phyloP scores from a whole-genome alignment of 2,329 filamentous ascomycete species.

The Aureobasidium sp. region DNA sequence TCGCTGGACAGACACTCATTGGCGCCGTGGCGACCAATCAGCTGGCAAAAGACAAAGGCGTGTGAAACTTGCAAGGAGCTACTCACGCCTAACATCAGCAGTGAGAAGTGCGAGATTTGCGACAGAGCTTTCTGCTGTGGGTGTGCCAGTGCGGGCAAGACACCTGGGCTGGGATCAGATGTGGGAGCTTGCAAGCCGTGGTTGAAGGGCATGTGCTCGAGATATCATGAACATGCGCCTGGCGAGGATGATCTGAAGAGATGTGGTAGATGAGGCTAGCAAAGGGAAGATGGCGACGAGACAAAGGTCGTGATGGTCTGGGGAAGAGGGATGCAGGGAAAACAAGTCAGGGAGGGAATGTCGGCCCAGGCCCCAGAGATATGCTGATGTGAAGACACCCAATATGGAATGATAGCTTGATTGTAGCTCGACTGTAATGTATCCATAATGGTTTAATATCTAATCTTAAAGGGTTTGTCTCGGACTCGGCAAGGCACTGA shows the following conservation, averaged over 20 bases:
- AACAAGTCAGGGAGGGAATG: neutral
- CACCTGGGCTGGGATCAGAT: slow-evolving; percentile 26
- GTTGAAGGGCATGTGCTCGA: slow-evolving; percentile 27
- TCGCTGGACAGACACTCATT: slow-evolving; percentile 37
- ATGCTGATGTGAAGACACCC: neutral
- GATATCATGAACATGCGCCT: slow-evolving; percentile 32
- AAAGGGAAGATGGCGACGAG: neutral
- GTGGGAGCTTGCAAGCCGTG: slow-evolving; percentile 34
- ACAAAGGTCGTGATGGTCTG: neutral
- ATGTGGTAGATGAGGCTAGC: neutral
- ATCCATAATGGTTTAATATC: neutral
- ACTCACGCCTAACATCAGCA: slow-evolving; percentile 33
- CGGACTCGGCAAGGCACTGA: neutral
- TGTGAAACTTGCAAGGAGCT: slow-evolving; percentile 35
- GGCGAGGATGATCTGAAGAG: neutral
- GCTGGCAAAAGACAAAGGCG: slow-evolving; percentile 27
- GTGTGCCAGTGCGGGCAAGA: slow-evolving; percentile 29
- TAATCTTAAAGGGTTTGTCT: neutral
- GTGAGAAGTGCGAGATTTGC: slow-evolving; percentile 36
- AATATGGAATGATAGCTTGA: neutral
- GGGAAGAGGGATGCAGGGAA: too few relatives aligned
- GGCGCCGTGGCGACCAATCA: slow-evolving; percentile 33
- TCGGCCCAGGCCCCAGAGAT: neutral
- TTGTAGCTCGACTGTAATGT: neutral
- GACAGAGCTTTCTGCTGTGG: slow-evolving; percentile 34